Conservation (phyloP, 176 grass and related monocot species). For the Neostapfia colusana region DNA sequence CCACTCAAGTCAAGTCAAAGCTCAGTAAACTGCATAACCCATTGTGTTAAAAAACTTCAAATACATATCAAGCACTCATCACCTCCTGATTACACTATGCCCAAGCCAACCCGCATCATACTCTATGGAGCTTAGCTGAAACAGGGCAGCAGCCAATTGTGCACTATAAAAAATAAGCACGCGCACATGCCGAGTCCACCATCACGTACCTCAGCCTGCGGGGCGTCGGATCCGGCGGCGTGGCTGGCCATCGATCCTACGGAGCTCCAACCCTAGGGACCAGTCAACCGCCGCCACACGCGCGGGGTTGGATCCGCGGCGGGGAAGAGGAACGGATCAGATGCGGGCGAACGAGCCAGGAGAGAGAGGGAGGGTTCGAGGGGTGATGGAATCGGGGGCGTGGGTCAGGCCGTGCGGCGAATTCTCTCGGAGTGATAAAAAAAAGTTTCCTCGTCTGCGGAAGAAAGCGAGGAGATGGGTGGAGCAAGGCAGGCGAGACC, state of each 20-base stretch:
- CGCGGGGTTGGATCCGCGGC: constrained; percentile 6
- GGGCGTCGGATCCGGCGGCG: constrained; percentile 47
- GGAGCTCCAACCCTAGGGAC: constrained; percentile 27
- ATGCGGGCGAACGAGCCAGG: background rate
- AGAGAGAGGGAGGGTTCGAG: background rate
- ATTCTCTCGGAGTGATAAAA: background rate
- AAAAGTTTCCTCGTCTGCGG: background rate
- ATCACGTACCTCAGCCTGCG: constrained; percentile 52
- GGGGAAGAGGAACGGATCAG: background rate
- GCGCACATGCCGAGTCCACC: background rate
- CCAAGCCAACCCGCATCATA: background rate
- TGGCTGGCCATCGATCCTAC: constrained; percentile 59
- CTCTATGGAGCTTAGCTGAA: background rate
- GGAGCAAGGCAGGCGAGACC: background rate
- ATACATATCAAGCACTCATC: background rate
- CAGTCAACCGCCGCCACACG: constrained; percentile 8
- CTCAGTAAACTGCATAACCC: background rate
- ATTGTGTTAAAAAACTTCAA: background rate
- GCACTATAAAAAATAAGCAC: background rate
- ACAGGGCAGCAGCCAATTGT: constrained; percentile 8
- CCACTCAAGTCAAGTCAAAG: background rate
- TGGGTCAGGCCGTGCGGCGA: background rate
- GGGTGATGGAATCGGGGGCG: background rate
- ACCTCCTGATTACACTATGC: background rate
- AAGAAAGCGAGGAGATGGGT: constrained; percentile 12